Percentiles rank a stretch among this genome's conserved stretches.
These are phyloP conservation scores for Wickerhamomyces subpelliculosus DNA, from an alignment of 805 yeast species.

Conservation along the genomic window DNA sequence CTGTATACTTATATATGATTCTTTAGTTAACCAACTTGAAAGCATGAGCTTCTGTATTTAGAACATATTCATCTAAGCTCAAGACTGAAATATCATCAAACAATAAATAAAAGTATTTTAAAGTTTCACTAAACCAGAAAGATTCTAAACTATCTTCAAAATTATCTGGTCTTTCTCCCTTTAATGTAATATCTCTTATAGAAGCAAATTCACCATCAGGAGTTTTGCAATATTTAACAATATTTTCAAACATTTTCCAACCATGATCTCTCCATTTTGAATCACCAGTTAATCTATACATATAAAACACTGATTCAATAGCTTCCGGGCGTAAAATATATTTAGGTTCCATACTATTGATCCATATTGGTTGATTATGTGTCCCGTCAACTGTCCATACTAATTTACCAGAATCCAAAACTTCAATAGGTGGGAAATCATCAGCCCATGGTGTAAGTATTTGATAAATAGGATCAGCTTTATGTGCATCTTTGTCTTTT, in stretches of 20 bases:
- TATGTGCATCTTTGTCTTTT: not conserved
- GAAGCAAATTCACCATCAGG: slow-evolving; percentile 32
- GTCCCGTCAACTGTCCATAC: slow-evolving; percentile 7
- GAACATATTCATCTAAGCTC: slow-evolving; percentile 47
- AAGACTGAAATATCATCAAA: slow-evolving; percentile 36
- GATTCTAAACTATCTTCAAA: slow-evolving; percentile 35
- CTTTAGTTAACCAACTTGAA: slow-evolving; percentile 23
- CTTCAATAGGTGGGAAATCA: not conserved
- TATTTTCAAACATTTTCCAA: slow-evolving; percentile 36
- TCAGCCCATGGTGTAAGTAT: not conserved
- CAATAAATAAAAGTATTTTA: slow-evolving; percentile 47
- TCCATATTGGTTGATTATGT: slow-evolving; percentile 23
- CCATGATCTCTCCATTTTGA: slow-evolving; percentile 50
- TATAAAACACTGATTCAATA: slow-evolving; percentile 51
- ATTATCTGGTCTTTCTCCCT: slow-evolving; percentile 17
- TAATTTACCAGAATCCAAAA: slow-evolving; percentile 4
- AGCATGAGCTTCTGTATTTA: slow-evolving; percentile 61
- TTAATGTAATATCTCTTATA: slow-evolving; percentile 31
- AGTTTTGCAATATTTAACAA: slow-evolving; percentile 25
- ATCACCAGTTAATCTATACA: slow-evolving; percentile 58
- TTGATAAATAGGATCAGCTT: not conserved
- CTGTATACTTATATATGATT: not conserved
- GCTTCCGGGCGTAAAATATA: slow-evolving; percentile 54
- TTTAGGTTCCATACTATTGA: slow-evolving; percentile 27
- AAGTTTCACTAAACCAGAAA: slow-evolving; percentile 53